These are phyloP conservation scores for Coemansia pectinata DNA, from an alignment of 192 early-diverging fungal species.

Conservation along the genomic window DNA sequence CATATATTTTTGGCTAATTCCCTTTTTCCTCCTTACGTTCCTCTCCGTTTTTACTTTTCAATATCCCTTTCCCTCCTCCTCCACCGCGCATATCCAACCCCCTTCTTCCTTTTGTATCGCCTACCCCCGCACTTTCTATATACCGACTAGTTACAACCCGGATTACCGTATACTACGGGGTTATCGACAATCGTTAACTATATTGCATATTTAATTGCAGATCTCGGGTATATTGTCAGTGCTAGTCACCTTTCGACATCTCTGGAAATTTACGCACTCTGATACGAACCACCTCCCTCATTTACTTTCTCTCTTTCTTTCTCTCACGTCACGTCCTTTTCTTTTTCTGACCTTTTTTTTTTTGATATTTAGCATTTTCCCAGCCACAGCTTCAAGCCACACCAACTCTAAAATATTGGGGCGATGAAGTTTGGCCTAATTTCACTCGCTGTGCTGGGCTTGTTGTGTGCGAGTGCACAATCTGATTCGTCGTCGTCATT, in stretches of 20 bases:
- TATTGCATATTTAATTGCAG: background rate
- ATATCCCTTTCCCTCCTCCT: background rate
- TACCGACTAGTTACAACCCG: background rate
- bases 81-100: background rate
- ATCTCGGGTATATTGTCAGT: background rate
- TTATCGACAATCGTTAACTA: background rate
- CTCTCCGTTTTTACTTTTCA: background rate
- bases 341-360: background rate
- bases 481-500: background rate
- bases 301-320: background rate
- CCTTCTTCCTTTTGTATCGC: background rate
- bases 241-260: background rate
- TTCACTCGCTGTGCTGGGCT: conserved; percentile 12
- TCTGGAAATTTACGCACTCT: background rate
- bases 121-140: background rate
- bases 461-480: conserved; percentile 5
- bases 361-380: background rate
- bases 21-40: background rate
- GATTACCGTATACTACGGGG: background rate
- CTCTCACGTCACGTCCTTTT: background rate
- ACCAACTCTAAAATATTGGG: background rate
- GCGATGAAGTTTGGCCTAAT: conserved; percentile 25
- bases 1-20: background rate
- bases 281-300: background rate
- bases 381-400: background rate